Base-by-base conservation (phyloP, 2,329 filamentous ascomycete genomes). In the Botrytis fragariae region DNA sequence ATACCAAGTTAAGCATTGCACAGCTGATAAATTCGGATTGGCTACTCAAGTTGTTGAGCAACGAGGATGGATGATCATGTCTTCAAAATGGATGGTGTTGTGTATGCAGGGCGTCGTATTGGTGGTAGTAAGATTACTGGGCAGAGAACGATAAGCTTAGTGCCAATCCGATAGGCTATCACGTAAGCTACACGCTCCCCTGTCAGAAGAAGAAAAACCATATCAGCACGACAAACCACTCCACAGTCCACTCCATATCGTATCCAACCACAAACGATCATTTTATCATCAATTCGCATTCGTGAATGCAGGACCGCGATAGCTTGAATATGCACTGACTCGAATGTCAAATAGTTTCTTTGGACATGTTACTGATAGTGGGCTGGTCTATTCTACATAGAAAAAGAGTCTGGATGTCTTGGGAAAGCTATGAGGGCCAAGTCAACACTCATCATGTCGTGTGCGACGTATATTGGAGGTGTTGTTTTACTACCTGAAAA, bases 221-320 rank as follows among this genome's bases (percentile, higher is more conserved):
- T 62, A 62, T 62, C 37, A 62, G 22, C 22, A 42, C 37, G 37
- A 62, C 25, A 63, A 63, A 44, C 61, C 18, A 32, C 16, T 63
- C 39, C 62, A 9, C 29, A 64, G n/a, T 35, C n/a, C 42, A 48
- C 42, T 18, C 3, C 29, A 35, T 48, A 25, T 62, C 6, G 25
- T 18, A 9, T 16, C 22, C 42, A 65, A 45, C 44, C 62, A 65
- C 42, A 35, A 4, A 35, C 44, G 42, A 25, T 32, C 2, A 12
- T 35, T 35, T 35, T 48, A 48, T 67, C 64, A 67, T 67, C 63
- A 67, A 67, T n/a, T 20, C 37, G 22, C 44, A 45, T 45, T 35
- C 20, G 12, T 65, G 5, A 8, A 51, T 51, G 14, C 35, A 8
- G 48, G 32, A 16, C 32, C 14, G 8, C 10, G 25, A 18, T 39